Percentiles rank a stretch among this genome's conserved stretches.
Evolutionary conservation across 2,329 filamentous ascomycete species (phyloP).

Genomic region (Penicillium brevicompactum): DNA sequence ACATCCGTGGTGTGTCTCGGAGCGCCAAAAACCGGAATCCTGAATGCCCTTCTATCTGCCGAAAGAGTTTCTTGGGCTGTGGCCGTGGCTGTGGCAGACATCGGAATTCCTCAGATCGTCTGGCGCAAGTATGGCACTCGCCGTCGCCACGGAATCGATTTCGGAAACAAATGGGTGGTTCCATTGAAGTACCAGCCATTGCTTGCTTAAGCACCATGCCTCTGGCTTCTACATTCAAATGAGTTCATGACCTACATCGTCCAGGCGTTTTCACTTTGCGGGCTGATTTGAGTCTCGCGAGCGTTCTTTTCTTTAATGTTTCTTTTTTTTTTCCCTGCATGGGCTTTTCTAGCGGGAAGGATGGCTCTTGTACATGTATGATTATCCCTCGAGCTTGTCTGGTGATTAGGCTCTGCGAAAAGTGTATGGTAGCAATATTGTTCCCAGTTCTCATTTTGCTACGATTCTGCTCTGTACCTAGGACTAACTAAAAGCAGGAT

Average conservation of each 20-base stretch:
- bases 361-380: conserved; percentile 10
- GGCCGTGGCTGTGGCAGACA: conserved; percentile 80
- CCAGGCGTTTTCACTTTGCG: conserved; percentile 15
- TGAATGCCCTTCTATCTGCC: conserved; percentile 71
- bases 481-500: neutral
- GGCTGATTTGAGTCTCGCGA: neutral
- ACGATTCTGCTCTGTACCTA: neutral
- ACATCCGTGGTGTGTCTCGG: conserved; percentile 84
- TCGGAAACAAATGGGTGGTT: conserved; percentile 83
- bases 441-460: neutral
- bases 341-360: conserved; percentile 2
- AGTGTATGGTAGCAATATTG: neutral
- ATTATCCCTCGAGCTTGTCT: conserved; percentile 1
- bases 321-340: conserved; percentile 6
- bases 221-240: conserved; percentile 1
- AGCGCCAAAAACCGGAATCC: conserved; percentile 79
- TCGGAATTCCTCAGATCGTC: conserved; percentile 78
- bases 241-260: conserved; percentile 12
- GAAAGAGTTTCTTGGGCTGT: conserved; percentile 69
- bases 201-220: conserved; percentile 22
- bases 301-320: conserved; percentile 8
- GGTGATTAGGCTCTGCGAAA: neutral
- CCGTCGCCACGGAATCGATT: conserved; percentile 81
- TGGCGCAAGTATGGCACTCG: conserved; percentile 84
- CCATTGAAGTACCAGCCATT: conserved; percentile 57